phyloP scores from a whole-genome alignment of 345 rosid species.

The Punica granatum region DNA sequence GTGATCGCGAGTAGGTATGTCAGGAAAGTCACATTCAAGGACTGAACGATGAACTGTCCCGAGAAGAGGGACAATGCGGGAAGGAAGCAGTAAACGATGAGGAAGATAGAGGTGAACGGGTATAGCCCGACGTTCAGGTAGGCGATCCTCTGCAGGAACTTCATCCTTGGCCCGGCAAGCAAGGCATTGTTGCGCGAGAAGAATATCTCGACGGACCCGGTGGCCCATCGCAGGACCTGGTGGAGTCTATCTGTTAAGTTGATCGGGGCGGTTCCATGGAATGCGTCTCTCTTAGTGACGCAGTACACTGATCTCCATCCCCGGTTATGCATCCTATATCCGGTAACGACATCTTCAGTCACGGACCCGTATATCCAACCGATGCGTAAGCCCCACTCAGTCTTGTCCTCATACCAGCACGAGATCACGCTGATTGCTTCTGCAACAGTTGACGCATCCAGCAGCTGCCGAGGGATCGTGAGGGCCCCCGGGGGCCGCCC shows the following conservation, averaged over 20 bases:
- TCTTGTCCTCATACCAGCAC: conserved; percentile 24
- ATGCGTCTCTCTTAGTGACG: conserved; percentile 21
- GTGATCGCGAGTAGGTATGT: conserved; percentile 21
- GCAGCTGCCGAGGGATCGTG: conserved; percentile 15
- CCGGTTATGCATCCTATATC: conserved; percentile 27
- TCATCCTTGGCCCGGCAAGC: conserved; percentile 19
- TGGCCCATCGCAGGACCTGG: conserved; percentile 27
- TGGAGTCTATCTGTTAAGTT: conserved; percentile 22
- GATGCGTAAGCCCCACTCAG: conserved; percentile 18
- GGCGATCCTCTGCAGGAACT: conserved; percentile 24
- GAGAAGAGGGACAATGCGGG: conserved; percentile 22
- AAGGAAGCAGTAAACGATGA: conserved; percentile 23
- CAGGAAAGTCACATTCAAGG: conserved; percentile 16
- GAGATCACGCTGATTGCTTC: conserved; percentile 25
- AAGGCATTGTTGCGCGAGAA: conserved; percentile 24
- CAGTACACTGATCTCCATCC: conserved; percentile 24
- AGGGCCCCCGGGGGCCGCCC: conserved; percentile 24
- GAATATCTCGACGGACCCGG: conserved; percentile 25
- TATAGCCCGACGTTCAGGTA: conserved; percentile 21
- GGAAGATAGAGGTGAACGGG: conserved; percentile 27
- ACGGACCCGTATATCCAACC: conserved; percentile 26
- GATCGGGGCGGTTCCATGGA: conserved; percentile 21
- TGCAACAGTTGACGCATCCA: conserved; percentile 19
- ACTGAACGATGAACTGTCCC: conserved; percentile 21
- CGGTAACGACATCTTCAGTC: conserved; percentile 20